Evolutionary conservation across 2,329 filamentous ascomycete genomes (phyloP), one percentile per base, ranked within the genome.

Genomic region (Epichloe elymi): DNA sequence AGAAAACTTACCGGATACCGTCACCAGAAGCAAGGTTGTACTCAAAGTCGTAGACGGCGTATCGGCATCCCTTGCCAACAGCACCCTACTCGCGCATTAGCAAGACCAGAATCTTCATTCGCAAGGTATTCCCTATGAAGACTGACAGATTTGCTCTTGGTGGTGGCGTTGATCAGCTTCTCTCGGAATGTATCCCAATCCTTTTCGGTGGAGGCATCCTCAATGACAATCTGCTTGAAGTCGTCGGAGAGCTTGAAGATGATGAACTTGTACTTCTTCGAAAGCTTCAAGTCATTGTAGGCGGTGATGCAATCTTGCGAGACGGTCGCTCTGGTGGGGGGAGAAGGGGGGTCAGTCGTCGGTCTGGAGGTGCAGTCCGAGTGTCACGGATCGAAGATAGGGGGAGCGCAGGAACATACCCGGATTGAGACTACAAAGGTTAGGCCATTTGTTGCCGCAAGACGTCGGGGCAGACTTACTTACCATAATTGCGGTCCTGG

Each of bases 181-280:
- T 88, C 73, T 61, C 85, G 84, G 78, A 90, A 88, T 57, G 63
- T 70, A 53, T 85, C 79, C 75, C 80, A 91, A 69, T 89, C 80
- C 59, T 71, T 71, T 60, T 82, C 75, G 55, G 71, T 72, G 53
- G 82, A 85, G 50, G 80, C 76, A 67, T 87, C 81, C 70, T 91
- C 86, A 61, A 93, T 80, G 53, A 86, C 82, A 66, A 93, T 88
- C 72, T 88, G 71, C 72, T 84, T 88, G 78, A 82, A 82, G 75
- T 89, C 79, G 70, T 90, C 85, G 58, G 82, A 84, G 67, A 93
- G 81, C 78, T 89, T 88, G 83, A 80, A 91, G 76, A 93, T 82
- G 74, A 93, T 85, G 78, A 80, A 94, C 74, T 88, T 90, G 74
- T 81, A 76, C 74, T 80, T 82, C 73, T 89, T 89, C 71, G 72